A percentile compares a stretch with the other conserved stretches of the same genome.
Evolutionary conservation across 2,329 filamentous ascomycete species (phyloP).

Genomic region (Teratosphaeria viscida): DNA sequence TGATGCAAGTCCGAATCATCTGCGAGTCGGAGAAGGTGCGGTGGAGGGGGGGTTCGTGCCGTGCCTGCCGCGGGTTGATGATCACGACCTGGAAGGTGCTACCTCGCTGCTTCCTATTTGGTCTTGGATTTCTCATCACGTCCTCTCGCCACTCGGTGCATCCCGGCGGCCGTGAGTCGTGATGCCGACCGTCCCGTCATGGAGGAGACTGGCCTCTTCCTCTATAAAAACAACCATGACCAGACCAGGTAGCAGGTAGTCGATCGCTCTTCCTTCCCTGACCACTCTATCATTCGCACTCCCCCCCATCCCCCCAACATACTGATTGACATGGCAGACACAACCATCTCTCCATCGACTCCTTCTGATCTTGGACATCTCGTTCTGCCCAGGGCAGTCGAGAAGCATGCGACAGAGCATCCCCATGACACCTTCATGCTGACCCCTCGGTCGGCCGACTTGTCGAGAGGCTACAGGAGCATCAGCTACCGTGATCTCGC

Average conservation of each 20-base stretch:
- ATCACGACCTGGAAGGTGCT: background rate
- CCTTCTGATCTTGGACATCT: background rate
- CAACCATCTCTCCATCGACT: background rate
- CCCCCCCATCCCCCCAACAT: too few species aligned
- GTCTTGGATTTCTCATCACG: background rate
- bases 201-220: background rate
- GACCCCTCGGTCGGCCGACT: conserved; percentile 8
- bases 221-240: background rate
- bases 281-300: background rate
- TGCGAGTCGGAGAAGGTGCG: background rate
- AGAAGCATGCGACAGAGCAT: conserved; percentile 10
- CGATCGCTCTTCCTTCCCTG: background rate
- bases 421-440: conserved; percentile 13
- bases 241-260: background rate
- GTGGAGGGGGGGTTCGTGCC: background rate
- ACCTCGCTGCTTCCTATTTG: background rate
- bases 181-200: background rate
- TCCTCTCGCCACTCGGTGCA: background rate
- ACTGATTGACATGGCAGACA: background rate
- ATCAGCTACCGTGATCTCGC: conserved; percentile 12
- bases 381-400: conserved; percentile 1
- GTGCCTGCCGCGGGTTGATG: background rate
- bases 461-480: conserved; percentile 12
- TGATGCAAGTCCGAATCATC: background rate
- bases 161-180: background rate